These are phyloP conservation scores for Pseudopyricularia javanii DNA, from an alignment of 2,329 filamentous ascomycete genomes.

Conservation along the genomic window DNA sequence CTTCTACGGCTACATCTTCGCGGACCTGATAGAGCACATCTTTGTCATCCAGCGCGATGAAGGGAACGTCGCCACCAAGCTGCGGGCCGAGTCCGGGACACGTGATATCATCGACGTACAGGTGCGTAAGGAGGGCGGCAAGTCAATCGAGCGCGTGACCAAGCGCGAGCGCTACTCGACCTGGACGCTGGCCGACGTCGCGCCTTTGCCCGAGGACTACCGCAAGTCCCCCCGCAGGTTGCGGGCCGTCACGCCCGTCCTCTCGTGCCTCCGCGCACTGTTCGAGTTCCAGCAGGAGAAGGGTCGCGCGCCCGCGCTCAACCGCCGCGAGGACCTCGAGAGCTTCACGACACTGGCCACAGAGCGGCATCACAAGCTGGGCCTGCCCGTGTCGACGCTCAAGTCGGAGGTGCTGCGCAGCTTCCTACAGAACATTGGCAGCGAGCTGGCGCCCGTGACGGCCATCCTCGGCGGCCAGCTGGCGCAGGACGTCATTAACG, in stretches of 20 bases:
- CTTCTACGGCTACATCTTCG: constrained; percentile 90
- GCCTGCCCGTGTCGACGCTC: constrained; percentile 55
- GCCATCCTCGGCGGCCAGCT: constrained; percentile 84
- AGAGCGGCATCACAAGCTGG: constrained; percentile 64
- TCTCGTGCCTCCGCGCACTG: constrained; percentile 77
- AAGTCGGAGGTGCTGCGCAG: constrained; percentile 61
- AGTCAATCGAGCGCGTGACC: constrained; percentile 72
- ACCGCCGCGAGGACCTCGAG: constrained; percentile 53
- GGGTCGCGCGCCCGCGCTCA: constrained; percentile 33
- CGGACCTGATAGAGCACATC: constrained; percentile 80
- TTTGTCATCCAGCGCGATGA: constrained; percentile 79
- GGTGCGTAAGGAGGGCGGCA: constrained; percentile 57
- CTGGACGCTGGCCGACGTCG: constrained; percentile 68
- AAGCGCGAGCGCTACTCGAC: constrained; percentile 88
- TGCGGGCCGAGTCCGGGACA: constrained; percentile 61
- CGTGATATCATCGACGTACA: constrained; percentile 61
- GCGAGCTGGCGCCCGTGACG: constrained; percentile 75
- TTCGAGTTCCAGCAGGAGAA: constrained; percentile 70
- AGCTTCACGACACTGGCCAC: constrained; percentile 68
- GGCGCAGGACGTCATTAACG: constrained; percentile 95
- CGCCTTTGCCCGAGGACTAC: constrained; percentile 59
- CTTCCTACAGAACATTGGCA: constrained; percentile 77
- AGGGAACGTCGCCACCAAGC: constrained; percentile 55
- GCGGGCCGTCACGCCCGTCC: constrained; percentile 66
- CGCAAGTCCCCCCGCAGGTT: constrained; percentile 55